Evolutionary conservation across 495 filamentous ascomycete genomes (phyloP).

Genomic region (Trichoderma asperelloides): DNA sequence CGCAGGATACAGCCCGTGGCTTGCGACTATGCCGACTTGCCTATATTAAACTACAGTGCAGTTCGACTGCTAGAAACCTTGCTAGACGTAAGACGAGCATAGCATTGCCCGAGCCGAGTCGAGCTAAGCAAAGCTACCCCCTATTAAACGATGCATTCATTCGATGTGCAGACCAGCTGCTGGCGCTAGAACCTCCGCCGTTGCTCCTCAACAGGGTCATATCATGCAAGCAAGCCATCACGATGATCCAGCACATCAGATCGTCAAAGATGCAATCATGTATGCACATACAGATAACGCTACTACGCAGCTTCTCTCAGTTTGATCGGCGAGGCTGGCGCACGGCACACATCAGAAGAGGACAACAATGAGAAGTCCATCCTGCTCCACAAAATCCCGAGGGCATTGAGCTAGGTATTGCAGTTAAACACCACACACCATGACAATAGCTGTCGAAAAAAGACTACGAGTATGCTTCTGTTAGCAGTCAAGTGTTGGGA

Average conservation of each 20-base stretch:
- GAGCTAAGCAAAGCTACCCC: not conserved
- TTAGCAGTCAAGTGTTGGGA: not conserved
- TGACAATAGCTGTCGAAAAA: not conserved
- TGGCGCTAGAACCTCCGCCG: not conserved
- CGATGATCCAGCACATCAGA: not conserved
- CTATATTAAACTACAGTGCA: not conserved
- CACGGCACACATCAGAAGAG: not conserved
- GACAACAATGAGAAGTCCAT: not conserved
- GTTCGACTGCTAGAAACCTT: not conserved
- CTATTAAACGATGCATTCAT: not conserved
- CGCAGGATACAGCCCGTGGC: not conserved
- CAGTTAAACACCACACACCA: not conserved
- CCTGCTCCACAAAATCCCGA: not conserved
- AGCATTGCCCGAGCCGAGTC: not conserved
- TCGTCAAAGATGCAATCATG: not conserved
- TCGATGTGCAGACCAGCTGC: not conserved
- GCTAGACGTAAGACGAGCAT: not conserved
- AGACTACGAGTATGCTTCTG: not conserved
- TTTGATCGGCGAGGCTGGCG: not conserved
- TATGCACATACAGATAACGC: not conserved
- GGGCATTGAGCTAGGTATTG: no score
- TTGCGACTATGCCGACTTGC: not conserved
- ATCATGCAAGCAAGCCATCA: not conserved
- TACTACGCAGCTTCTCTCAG: not conserved
- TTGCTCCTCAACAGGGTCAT: not conserved